Conservation (phyloP, 176 grass and related monocot genomes). For the Poa annua region DNA sequence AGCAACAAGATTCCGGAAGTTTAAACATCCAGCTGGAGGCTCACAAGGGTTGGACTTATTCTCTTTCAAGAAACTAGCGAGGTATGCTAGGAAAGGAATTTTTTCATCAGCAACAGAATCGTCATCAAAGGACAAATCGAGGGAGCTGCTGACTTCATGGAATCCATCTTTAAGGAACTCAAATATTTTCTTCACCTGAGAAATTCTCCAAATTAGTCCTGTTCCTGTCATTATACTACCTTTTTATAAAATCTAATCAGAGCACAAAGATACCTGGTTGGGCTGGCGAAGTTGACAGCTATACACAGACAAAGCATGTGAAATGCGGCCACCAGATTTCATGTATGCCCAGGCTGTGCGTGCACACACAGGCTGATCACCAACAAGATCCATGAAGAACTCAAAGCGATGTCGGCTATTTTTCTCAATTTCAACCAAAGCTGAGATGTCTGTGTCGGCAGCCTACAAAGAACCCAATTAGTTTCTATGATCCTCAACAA, state of each 20-base stretch:
- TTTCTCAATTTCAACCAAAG: conserved; percentile 99
- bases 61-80: conserved; percentile 84
- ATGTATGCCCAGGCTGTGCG: conserved; percentile 96
- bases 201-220: conserved; percentile 41
- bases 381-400: conserved; percentile 98
- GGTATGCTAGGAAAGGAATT: conserved; percentile 93
- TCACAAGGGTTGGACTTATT: conserved; percentile 84
- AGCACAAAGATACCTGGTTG: conserved; percentile 73
- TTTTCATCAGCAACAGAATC: conserved; percentile 99
- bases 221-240: not conserved
- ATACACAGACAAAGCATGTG: conserved; percentile 96
- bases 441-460: conserved; percentile 96
- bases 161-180: conserved; percentile 94
- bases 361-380: conserved; percentile 94
- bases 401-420: conserved; percentile 94
- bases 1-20: conserved; percentile 86
- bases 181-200: conserved; percentile 98
- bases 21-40: conserved; percentile 83
- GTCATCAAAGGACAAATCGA: conserved; percentile 92
- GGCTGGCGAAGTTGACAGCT: conserved; percentile 95
- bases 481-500: conserved; percentile 26
- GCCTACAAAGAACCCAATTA: conserved; percentile 68
- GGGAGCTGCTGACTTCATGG: conserved; percentile 89
- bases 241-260: conserved; percentile 11
- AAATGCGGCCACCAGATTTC: conserved; percentile 94